Evolutionary conservation across 1,284 basidiomycete genomes (phyloP).

Genomic region (Prillingera fragicola): DNA sequence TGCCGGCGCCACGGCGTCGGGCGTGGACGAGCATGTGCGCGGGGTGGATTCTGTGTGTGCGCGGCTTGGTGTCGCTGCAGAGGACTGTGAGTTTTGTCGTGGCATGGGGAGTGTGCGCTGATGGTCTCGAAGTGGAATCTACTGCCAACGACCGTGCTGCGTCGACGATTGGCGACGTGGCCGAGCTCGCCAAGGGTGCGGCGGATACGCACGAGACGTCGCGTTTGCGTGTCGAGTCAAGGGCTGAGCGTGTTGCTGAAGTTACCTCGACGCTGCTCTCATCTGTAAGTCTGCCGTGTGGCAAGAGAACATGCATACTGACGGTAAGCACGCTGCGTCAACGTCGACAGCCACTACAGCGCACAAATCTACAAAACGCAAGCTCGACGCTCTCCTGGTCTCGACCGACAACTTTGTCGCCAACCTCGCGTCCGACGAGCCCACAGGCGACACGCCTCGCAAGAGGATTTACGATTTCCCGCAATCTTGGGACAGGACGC

Average conservation of each 20-base stretch:
- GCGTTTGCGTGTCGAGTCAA: constrained; percentile 6
- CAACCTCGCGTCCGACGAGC: constrained; percentile 45
- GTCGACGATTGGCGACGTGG: constrained; percentile 2
- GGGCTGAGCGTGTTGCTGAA: too few relatives aligned
- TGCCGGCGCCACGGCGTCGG: constrained; percentile 17
- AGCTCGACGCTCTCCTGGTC: constrained; percentile 26
- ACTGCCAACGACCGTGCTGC: not conserved
- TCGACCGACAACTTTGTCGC: constrained; percentile 35
- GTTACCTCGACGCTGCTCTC: constrained; percentile 22
- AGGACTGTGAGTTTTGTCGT: constrained; percentile 26
- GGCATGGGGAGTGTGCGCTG: too few relatives aligned
- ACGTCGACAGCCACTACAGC: constrained; percentile 16
- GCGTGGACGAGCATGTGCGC: constrained; percentile 22
- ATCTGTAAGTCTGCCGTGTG: constrained; percentile 21
- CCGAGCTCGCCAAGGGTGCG: constrained; percentile 8
- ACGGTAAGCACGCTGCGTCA: constrained; percentile 23
- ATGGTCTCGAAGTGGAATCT: constrained; percentile 2
- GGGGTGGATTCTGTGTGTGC: constrained; percentile 27
- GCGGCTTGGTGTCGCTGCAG: constrained; percentile 18
- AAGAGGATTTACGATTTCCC: constrained; percentile 45
- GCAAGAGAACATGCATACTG: not conserved
- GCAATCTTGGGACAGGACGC: constrained; percentile 40
- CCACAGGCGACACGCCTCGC: constrained; percentile 50
- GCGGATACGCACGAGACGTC: constrained; percentile 17
- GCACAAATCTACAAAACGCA: constrained; percentile 17